Percentiles rank a stretch among this genome's conserved stretches.
Conservation (phyloP, 2,329 filamentous ascomycete species). For the Knoxdaviesia capensis region DNA sequence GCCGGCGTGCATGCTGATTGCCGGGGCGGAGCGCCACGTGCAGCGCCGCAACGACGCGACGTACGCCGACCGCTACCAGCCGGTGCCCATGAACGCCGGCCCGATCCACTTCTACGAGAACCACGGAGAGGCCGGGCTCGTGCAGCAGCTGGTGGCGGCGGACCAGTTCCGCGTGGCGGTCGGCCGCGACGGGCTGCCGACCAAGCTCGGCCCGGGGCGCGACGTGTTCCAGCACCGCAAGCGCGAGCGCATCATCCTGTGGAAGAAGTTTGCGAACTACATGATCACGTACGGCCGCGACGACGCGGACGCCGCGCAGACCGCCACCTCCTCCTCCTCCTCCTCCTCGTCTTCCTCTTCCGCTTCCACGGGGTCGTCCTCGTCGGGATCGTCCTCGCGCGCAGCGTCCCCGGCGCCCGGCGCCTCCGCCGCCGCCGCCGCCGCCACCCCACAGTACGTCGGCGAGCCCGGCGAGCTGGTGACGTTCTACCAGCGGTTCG, state of each 20-base stretch:
- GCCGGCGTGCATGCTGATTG: conserved; percentile 52
- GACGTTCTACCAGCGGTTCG: conserved; percentile 64
- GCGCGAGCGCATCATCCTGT: conserved; percentile 43
- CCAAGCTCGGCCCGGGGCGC: conserved; percentile 40
- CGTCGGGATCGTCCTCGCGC: no score
- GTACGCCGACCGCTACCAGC: conserved; percentile 37
- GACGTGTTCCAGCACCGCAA: conserved; percentile 46
- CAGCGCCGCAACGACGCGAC: conserved; percentile 34
- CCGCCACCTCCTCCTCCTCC: conserved; percentile 2
- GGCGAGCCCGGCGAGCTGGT: conserved; percentile 37
- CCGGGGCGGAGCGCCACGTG: conserved; percentile 51
- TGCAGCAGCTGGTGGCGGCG: conserved; percentile 41
- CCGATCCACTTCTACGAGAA: conserved; percentile 57
- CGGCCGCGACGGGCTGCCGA: conserved; percentile 36
- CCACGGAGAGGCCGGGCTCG: conserved; percentile 41
- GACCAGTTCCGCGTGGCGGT: conserved; percentile 36
- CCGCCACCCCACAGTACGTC: no score
- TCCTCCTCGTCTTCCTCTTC: conserved; percentile 2
- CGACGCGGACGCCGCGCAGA: conserved; percentile 24
- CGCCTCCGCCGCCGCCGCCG: no score
- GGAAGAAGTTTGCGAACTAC: conserved; percentile 58
- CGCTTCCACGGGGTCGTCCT: background rate
- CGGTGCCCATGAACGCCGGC: conserved; percentile 41
- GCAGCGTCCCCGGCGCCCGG: conserved; percentile 12
- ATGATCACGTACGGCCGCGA: conserved; percentile 58